phyloP scores from a whole-genome alignment of 768 basidiomycete species.

The Leucosporidium scottii region DNA sequence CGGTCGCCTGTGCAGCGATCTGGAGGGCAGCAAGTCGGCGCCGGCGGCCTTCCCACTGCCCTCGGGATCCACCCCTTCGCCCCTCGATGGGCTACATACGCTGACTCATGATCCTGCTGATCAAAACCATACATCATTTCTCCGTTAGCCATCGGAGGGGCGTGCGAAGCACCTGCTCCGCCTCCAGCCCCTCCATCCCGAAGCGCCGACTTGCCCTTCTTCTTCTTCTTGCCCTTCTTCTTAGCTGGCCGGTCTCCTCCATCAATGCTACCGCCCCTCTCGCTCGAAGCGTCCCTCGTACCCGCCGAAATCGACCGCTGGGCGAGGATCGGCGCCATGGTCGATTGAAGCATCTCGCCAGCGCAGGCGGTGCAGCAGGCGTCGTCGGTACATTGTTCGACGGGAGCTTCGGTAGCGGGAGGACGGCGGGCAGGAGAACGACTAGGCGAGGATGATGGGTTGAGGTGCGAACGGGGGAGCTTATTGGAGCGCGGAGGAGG shows the following conservation, averaged over 20 bases:
- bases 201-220: neutral
- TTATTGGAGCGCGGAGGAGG: neutral
- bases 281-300: neutral
- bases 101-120: no score
- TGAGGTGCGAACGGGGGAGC: neutral
- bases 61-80: no score
- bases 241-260: neutral
- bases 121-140: no score
- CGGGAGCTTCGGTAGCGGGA: neutral
- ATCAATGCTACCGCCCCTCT: neutral
- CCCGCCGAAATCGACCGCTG: neutral
- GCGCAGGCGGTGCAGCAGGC: conserved; percentile 16
- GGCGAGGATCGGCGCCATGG: neutral
- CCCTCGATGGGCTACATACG: no score
- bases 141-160: no score
- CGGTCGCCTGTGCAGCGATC: conserved; percentile 22
- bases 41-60: no score
- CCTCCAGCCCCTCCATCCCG: neutral
- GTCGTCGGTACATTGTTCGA: neutral
- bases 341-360: conserved; percentile 7
- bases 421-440: neutral
- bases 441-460: neutral
- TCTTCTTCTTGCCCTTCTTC: conserved; percentile 27
- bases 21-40: conserved; percentile 27
- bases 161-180: neutral